Evolutionary conservation across 139 green algal genomes (phyloP), one percentile per base, ranked within the genome.

Genomic region (Volvox africanus): DNA sequence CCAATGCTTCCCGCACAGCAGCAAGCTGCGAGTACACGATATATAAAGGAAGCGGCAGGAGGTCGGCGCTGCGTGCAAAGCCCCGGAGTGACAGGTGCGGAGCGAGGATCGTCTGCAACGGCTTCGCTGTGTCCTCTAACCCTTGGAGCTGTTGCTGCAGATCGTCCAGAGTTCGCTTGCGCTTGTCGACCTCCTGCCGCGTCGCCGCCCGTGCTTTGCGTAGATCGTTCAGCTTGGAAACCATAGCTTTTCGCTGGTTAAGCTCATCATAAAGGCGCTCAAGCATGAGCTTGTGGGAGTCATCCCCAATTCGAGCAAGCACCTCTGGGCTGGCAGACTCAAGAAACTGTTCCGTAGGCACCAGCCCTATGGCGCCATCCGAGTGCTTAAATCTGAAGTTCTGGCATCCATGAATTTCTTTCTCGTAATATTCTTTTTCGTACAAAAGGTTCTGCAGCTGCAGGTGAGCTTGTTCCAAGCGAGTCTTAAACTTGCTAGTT

Each of bases 381-480:
- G 88, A 86, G 86, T 95, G 94, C 33, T 91, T 89, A 55, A 95
- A 97, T 30, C 80, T 68, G 85, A 95, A 97, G 79, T 91, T 94
- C 55, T 92, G 84, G 94, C 95, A 97, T 32, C 68, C 92, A 32
- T 61, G 30, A 30, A 97, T 97, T 81, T 97, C 96, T 71, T 97
- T 97, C 33, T 96, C 84, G 86, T 97, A 97, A 81, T 97, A 95
- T 19, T 95, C 93, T 88, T 93, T 93, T 87, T 97, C 95, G 36
- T 97, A 97, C 0, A 96, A 76, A 21, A 97, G 93, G 83, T 97
- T 97, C 71, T 97, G 93, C 35, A 98, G 94, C 83, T 93, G 81
- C 22, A 97, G 87, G 82, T 93, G 91, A 30, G 90, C 87, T 22
- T 84, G 50, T 80, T 98, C 96, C 37, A 98, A 93, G 28, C 89